Base-by-base conservation (phyloP, 768 basidiomycete genomes). In the Mycena pura region DNA sequence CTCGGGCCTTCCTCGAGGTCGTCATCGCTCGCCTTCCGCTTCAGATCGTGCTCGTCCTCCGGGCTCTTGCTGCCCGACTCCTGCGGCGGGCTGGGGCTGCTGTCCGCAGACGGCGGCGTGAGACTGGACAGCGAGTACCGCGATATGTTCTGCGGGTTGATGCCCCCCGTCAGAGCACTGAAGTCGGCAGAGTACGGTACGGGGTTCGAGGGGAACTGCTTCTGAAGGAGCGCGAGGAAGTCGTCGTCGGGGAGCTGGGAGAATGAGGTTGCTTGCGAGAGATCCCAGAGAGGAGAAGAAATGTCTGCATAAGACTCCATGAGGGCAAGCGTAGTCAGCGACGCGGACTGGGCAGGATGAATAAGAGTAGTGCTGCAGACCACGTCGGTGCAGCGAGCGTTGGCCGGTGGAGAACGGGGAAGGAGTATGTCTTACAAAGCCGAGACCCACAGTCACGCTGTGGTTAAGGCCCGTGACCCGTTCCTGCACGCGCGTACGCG, bases 21-120 rank as follows among this genome's bases (percentile, higher is more conserved):
- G 43, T 86, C 86, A 57, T 82, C 80, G 66, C 85, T 87, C 3
- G 91, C 92, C 77, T 94, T 94, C 70, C 92, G 85, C 74, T 94
- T 94, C 56, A 90, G 76, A 6, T 77, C 76, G 6, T 80, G 72
- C 45, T 87, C 87, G 6, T 78, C 75, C 19, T 75, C 70, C 28
- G 62, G 62, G 15, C 62, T 63, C 45, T 57, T 63, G 82, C 79
- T 38, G 81, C 77, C 24, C 69, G 70, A 48, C 71, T 71, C 25
- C 63, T 84, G 84, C 5, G 87, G 84, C 3, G 92, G 90, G 66
- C 91, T 93, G 32, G 92, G 91, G 62, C 88, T 90, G 74, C 88
- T 91, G 67, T 91, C 89, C 66, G 90, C 91, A 0, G 88, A 88
- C 2, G 86, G 82, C 5, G 91, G 86, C 22, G 83, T 85, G 41